Evolutionary conservation across 75 land plant species (phyloP), one percentile per base, ranked within the genome.

Genomic region (Pseudotsuga menziesii): DNA sequence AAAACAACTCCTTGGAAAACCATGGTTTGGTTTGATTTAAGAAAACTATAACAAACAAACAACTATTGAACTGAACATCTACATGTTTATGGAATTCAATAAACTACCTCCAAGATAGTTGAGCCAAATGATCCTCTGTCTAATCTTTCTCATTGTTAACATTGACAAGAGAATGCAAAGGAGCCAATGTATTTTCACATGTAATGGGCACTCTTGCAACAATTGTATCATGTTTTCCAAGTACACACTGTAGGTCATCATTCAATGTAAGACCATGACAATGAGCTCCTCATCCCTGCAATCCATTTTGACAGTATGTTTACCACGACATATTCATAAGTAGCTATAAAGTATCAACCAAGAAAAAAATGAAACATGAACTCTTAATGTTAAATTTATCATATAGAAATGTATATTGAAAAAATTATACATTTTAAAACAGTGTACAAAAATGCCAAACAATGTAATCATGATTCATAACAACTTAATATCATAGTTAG

Each of bases 221-320:
- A 73, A 95, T 83, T 4, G 89, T 88, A 83, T 91, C 96, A 87
- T 93, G 92, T 66, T 77, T 83, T 9, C 73, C 69, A 61, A 95
- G 89, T 12, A 91, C 98, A 8, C 88, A 85, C 86, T 93, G 92
- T 83, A 95, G 76, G 4, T 83, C 89, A 88, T 95, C 98, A 84
- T 95, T 89, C 84, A 95, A 77, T 36, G 84, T 57, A 55, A 95
- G 85, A 75, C 92, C 96, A 75, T 86, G 91, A 76, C 82, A 79
- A 6, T 93, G 82, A 93, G 89, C 57, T 78, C 84, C 82, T 95
- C 96, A 73, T 95, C 90, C 78, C 96, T 95, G 86, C 61, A 63
- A 79, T 23, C 6, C 41, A 74, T 52, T 48, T 54, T 14, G n/a
- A 15, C 25, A 26, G 25, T 16, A 77, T 23, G 35, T 41, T 69